These are phyloP conservation scores for Aspergillus piperis DNA, from an alignment of 2,329 filamentous ascomycete genomes.

Conservation along the genomic window DNA sequence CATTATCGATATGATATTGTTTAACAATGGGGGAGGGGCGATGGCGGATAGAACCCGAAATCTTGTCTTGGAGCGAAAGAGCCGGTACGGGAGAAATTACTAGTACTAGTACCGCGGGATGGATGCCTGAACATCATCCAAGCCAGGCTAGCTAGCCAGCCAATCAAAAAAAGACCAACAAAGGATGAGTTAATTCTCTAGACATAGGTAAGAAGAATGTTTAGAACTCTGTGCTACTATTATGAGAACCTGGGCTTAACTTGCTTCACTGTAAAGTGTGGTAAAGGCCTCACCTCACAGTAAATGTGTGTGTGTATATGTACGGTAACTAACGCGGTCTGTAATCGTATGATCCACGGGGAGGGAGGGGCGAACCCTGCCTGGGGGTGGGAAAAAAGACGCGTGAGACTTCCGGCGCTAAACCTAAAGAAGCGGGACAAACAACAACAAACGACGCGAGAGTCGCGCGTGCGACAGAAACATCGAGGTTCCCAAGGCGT, in stretches of 20 bases:
- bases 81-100: neutral
- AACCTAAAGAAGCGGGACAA: constrained; percentile 19
- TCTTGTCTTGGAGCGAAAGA: neutral
- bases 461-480: constrained; percentile 25
- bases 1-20: constrained; percentile 21
- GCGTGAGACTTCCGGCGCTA: constrained; percentile 32
- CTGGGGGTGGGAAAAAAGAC: constrained; percentile 16
- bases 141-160: too few relatives aligned
- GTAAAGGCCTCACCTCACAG: too few relatives aligned
- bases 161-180: too few relatives aligned
- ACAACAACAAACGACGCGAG: constrained; percentile 38
- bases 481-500: constrained; percentile 15
- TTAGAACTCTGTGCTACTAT: too few relatives aligned
- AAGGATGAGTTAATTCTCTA: too few relatives aligned
- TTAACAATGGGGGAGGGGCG: neutral
- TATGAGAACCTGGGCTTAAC: too few relatives aligned
- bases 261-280: too few relatives aligned
- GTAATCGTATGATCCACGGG: constrained; percentile 20
- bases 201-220: too few relatives aligned
- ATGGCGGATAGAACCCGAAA: neutral
- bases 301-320: neutral
- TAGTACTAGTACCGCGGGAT: too few relatives aligned
- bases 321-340: constrained; percentile 1
- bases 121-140: too few relatives aligned
- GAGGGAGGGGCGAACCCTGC: neutral